Evolutionary conservation across 768 basidiomycete species (phyloP), one percentile per base, ranked within the genome.

Genomic region (Cystoderma amianthinum): DNA sequence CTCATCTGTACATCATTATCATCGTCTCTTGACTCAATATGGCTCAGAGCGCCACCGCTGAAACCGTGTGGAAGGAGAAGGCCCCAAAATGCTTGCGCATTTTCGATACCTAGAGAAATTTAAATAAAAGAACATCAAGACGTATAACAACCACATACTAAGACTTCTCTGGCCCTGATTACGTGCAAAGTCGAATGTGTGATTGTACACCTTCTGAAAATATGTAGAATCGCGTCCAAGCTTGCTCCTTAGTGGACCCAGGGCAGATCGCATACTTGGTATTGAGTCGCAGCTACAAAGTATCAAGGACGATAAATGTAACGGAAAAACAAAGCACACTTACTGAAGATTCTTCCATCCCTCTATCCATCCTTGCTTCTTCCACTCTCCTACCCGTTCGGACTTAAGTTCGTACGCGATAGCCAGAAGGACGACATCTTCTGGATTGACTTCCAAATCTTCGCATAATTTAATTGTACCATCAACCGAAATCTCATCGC

Each of bases 321-420:
- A 7, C 12, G 13, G 20, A 30, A 13, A 41, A 41, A n/a, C n/a
- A n/a, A n/a, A 16, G 23, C 5, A 18, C 24, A 62, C 82, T 44
- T 51, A 86, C 85, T 82, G 75, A 24, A 85, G 61, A 11, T 51
- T 57, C 59, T 80, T 85, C 89, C 90, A 91, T 1, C 89, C 90
- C 0, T 87, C 84, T 24, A 77, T 51, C 88, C 88, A 94, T 0
- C 78, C 82, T 45, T 75, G 64, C 48, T 65, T 71, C 22, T 66
- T 69, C 82, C 89, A 95, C 43, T 73, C 68, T 1, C 85, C 89
- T 39, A 94, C 65, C 44, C 64, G 52, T 0, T 83, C 84, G 3
- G 85, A 85, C 54, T 85, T 82, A 18, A 91, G 72, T 51, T 91
- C 86, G 51, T 72, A 88, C 6, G 90, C 91, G 30, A 95, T 65